Base-by-base conservation (phyloP, 1,284 basidiomycete genomes). In the Austroboletus niveus region DNA sequence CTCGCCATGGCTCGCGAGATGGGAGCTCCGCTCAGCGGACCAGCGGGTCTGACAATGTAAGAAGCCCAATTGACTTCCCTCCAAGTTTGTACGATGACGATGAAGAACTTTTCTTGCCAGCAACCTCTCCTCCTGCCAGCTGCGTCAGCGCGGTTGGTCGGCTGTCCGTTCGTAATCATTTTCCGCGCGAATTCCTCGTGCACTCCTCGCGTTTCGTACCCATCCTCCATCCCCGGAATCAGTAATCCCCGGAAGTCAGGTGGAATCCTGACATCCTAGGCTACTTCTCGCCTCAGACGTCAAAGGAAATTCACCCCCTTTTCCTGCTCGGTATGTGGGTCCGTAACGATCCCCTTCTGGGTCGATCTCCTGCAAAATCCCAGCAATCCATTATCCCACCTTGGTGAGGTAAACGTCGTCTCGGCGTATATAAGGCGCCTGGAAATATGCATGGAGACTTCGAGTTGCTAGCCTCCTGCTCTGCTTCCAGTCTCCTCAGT, bases 381-480 rank as follows among this genome's bases (percentile, higher is more conserved):
- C 52, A 55, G 60, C 58, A 65, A 57, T 54, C 30, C 40, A 45
- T 53, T 64, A 42, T 48, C 56, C 59, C 49, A 47, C 53, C 56
- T 15, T 42, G 50, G 65, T 70, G 68, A 66, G 68, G 68, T 70
- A 69, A 70, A 46, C 48, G 48, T 50, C 27, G 31, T 31, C 32
- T 39, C 51, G 14, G 17, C 42, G 56, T 70, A 66, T 66, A 70
- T 61, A 66, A 57, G 39, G 42, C 32, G 38, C 52, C 38, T 41
- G 31, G 31, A 65, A 52, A 53, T 45, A 49, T 43, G 6, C 51
- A 48, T 32, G 4, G 30, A 47, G 6, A 8, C 39, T 34, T 22
- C 22, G 43, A 41, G 31, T 42, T 44, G 44, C 35, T 5, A 47
- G 36, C 42, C 44, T 40, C 56, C 40, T 51, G 15, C 44, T 42